Evolutionary conservation across 768 basidiomycete genomes (phyloP).

Genomic region (Collybia sordida): DNA sequence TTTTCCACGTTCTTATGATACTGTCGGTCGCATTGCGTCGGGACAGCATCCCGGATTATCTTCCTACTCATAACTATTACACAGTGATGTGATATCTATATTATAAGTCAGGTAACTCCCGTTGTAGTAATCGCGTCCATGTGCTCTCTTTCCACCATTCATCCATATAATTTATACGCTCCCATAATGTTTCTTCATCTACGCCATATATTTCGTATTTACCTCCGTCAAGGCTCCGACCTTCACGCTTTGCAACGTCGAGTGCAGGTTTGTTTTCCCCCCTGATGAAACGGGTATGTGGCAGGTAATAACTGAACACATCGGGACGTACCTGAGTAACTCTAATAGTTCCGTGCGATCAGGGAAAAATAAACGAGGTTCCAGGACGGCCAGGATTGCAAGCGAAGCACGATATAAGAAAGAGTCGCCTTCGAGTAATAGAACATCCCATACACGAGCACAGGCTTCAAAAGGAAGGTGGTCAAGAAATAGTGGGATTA

Average conservation of each 20-base stretch:
- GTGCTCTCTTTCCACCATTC: conserved; percentile 95
- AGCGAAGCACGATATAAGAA: conserved; percentile 85
- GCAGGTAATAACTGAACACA: conserved; percentile 1
- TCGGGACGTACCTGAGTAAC: conserved; percentile 59
- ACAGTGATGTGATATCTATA: too few species aligned
- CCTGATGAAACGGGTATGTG: conserved; percentile 21
- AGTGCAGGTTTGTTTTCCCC: conserved; percentile 83
- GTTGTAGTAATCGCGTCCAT: conserved; percentile 77
- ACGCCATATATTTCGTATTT: conserved; percentile 87
- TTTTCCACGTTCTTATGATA: too few species aligned
- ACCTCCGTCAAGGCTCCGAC: conserved; percentile 58
- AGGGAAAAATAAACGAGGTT: conserved; percentile 87
- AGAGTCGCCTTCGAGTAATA: conserved; percentile 86
- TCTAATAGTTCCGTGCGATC: conserved; percentile 77
- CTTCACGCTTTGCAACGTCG: conserved; percentile 79
- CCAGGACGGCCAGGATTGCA: conserved; percentile 80
- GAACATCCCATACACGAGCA: conserved; percentile 85
- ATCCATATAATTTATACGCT: conserved; percentile 75
- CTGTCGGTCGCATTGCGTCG: too few species aligned
- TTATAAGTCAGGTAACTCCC: conserved; percentile 80
- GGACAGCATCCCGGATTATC: too few species aligned
- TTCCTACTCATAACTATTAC: too few species aligned
- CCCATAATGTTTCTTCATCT: conserved; percentile 85
- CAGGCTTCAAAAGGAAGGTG: conserved; percentile 92
- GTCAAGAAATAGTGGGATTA: conserved; percentile 76